phyloP scores from a whole-genome alignment of 352 stramenopile species.

The Phytophthora sojae region DNA sequence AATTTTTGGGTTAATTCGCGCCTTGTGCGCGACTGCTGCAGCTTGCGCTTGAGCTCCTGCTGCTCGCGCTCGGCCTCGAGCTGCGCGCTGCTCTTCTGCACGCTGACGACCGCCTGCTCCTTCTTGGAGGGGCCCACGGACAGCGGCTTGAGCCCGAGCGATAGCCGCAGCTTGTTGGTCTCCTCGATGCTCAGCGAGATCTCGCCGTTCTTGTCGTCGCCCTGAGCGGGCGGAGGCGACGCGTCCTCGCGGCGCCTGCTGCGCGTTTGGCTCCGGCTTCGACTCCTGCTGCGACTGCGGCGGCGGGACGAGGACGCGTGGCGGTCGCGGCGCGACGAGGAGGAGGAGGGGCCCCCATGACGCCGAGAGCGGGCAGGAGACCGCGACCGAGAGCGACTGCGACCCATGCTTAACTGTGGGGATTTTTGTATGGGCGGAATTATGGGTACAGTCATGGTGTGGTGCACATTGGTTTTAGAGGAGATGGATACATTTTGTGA shows the following conservation, averaged over 20 bases:
- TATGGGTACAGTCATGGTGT: not conserved
- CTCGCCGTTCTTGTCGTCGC: conserved; percentile 77
- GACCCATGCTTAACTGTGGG: conserved; percentile 2
- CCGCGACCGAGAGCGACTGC: conserved; percentile 21
- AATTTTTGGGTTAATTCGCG: conserved; percentile 81
- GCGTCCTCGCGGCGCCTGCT: conserved; percentile 27
- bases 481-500: not conserved
- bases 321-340: conserved; percentile 24
- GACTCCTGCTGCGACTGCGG: conserved; percentile 10
- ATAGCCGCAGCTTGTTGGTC: conserved; percentile 77
- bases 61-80: conserved; percentile 59
- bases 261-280: not conserved
- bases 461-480: not conserved
- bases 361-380: conserved; percentile 35
- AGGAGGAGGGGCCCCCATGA: conserved; percentile 1
- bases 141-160: conserved; percentile 81
- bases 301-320: conserved; percentile 30
- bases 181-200: conserved; percentile 87
- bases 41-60: conserved; percentile 56
- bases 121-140: conserved; percentile 54
- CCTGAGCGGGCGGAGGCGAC: not conserved
- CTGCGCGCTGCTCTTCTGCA: conserved; percentile 72
- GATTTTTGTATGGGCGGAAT: not conserved
- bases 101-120: conserved; percentile 61
- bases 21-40: conserved; percentile 71